These are phyloP conservation scores for Phialocephala subalpina DNA, from an alignment of 2,329 filamentous ascomycete genomes.

Conservation along the genomic window DNA sequence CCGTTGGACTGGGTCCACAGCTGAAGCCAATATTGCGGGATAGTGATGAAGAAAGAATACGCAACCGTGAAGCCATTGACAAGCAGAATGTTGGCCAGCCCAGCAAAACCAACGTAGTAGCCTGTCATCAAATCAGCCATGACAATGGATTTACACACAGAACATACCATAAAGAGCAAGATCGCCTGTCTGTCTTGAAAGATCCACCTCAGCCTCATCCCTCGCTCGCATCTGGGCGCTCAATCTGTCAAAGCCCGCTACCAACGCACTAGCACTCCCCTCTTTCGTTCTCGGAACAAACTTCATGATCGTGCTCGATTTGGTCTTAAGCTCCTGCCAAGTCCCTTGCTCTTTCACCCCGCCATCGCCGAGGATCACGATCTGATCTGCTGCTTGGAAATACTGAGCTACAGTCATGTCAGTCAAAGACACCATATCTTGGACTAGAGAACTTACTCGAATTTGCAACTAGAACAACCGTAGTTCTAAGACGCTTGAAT, in stretches of 20 bases:
- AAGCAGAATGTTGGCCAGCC: neutral
- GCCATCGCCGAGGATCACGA: conserved; percentile 46
- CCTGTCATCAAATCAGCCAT: conserved; percentile 10
- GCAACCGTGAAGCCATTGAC: neutral
- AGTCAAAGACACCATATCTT: neutral
- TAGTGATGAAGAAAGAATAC: conserved; percentile 19
- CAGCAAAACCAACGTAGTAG: conserved; percentile 19
- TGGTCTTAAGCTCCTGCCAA: conserved; percentile 36
- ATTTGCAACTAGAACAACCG: conserved; percentile 52
- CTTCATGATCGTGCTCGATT: conserved; percentile 33
- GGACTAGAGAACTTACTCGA: conserved; percentile 10
- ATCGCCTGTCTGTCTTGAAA: conserved; percentile 37
- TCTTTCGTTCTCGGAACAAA: conserved; percentile 36
- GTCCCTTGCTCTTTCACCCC: conserved; percentile 46
- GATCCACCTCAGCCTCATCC: conserved; percentile 34
- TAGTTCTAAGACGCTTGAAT: conserved; percentile 47
- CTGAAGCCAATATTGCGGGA: conserved; percentile 48
- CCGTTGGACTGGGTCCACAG: conserved; percentile 29
- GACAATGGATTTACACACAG: neutral
- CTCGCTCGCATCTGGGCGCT: conserved; percentile 26
- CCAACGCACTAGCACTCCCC: conserved; percentile 35
- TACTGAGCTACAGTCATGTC: conserved; percentile 43
- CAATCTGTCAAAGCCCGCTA: conserved; percentile 28
- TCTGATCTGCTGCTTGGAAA: conserved; percentile 49
- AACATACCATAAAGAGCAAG: conserved; percentile 31